Base-by-base conservation (phyloP, 371 early-diverging fungal genomes). In the Funneliformis caledonium region DNA sequence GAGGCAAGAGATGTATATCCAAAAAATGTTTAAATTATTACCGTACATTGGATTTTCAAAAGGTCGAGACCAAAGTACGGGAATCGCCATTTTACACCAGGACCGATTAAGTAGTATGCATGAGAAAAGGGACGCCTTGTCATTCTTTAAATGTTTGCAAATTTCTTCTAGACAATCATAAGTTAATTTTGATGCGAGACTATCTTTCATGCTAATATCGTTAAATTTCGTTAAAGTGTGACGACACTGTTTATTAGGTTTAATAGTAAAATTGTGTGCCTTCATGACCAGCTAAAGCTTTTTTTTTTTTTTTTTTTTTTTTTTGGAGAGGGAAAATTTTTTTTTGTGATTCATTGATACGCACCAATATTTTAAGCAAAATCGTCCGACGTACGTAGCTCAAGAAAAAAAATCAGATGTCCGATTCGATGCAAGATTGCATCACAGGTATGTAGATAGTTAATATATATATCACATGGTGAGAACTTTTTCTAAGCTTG, bases 151-250 rank as follows among this genome's bases (percentile, higher is more conserved):
- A 72, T 50, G 33, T 43, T 72, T 72, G 12, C 26, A 72, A 7
- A 72, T 33, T 50, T 72, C 72, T 72, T 47, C 52, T n/a, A 72
- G 16, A 52, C 72, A 72, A 33, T 72, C 48, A n/a, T 11, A 12
- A 4, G 70, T 70, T 70, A 70, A 70, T 26, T 52, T 52, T 52
- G 16, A 14, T 19, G 16, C 19, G 11, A 47, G 1, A 7, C 19
- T 52, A 52, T 52, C 5, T 19, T 4, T 52, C 14, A 19, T 52
- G 5, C 16, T 52, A 4, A 10, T 9, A 10, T 47, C 11, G 11
- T 47, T 47, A 47, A 47, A 47, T 47, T 50, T 50, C 12, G 10
- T 50, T 50, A 50, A 10, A 11, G 12, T 50, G 50, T 50, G 10
- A 50, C 50, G 12, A 50, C 14, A 3, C 2, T 50, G 2, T 50